Base-by-base conservation (phyloP, 1,139 yeast species). In the Zhuliangozyma blackwelliae region DNA sequence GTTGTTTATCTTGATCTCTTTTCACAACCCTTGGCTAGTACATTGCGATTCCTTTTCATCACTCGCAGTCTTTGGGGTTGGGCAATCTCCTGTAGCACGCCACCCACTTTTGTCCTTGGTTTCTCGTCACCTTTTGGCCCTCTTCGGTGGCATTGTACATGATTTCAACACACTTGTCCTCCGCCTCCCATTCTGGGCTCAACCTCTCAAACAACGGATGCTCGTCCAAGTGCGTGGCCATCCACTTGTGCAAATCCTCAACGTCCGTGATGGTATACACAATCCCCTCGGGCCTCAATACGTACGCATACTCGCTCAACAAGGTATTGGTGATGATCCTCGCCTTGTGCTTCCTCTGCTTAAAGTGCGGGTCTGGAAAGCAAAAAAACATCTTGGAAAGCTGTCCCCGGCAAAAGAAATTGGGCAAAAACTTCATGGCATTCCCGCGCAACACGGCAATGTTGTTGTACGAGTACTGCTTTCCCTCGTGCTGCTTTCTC, bases 281-380 rank as follows among this genome's bases (percentile, higher is more conserved):
- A 12, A 90, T 68, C 5, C 98, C 99, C 25, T 88, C 95, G 42
- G 87, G 95, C 50, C 70, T 78, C 51, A 92, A 70, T 8, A 84
- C 95, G 55, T 79, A 94, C 3, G 98, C 98, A 55, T 92, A 92
- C 59, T 92, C 98, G 27, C 94, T 77, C 40, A 89, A 70, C 44
- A 92, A 67, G 1, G 97, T 92, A 43, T 79, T 82, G 42, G 98
- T 90, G 47, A 92, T 79, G 52, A 92, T 92, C 68, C 99, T 76
- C 7, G 97, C 97, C 68, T 92, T 92, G 63, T 94, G 98, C 59
- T 92, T 92, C 53, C 98, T 76, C 60, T 88, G 96, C 57, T 92
- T 92, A 70, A 92, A 92, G 61, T 94, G 98, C 10, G 99, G 99
- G 62, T 92, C 99, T 13, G 99, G 99, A 75, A 92, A 92, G 62